Base-by-base conservation (phyloP, 225 moss, liverwort and hornwort species). In the Physcomitrellopsis africana region DNA sequence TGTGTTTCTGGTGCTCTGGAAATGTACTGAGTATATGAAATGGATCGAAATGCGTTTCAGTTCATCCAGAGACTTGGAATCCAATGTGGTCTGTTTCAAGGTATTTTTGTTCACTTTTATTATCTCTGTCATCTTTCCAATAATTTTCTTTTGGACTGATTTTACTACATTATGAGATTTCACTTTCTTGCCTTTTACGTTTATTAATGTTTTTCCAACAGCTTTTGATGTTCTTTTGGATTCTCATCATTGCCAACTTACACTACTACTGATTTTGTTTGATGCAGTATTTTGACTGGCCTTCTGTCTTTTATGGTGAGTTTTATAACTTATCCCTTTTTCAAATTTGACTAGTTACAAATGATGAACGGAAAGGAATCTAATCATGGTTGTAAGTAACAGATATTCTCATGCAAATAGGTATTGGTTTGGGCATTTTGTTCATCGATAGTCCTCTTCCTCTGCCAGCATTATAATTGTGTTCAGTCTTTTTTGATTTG, bases 81-180 rank as follows among this genome's bases (percentile, higher is more conserved):
- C 99, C 99, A 22, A 99, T 99, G 99, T 99, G 99, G 99, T 99
- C 99, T 59, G 99, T 99, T 69, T 99, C 99, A 69, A 99, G 97
- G 97, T 99, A 71, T 67, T 32, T 32, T 51, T 15, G 46, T 45
- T 76, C 60, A 24, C n/a, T n/a, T n/a, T 48, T 67, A 15, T 26
- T 14, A 22, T 67, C 8, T 58, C 18, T n/a, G 43, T 52, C 7
- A 23, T 62, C 63, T 70, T 32, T 46, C 17, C 27, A 9, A 41
- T 15, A 44, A 5, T 37, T 74, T 9, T 63, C 51, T 15, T 57
- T 74, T 45, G 22, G 2, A 62, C 12, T 51, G 7, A 52, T 74
- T 53, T 65, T 17, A 12, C 63, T 8, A 9, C 49, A 11, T 56
- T 24, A 70, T 51, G 8, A n/a, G n/a, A n/a, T n/a, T n/a, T n/a